Base-by-base conservation (phyloP, 495 filamentous ascomycete species). In the Aspergillus carlsbadensis region DNA sequence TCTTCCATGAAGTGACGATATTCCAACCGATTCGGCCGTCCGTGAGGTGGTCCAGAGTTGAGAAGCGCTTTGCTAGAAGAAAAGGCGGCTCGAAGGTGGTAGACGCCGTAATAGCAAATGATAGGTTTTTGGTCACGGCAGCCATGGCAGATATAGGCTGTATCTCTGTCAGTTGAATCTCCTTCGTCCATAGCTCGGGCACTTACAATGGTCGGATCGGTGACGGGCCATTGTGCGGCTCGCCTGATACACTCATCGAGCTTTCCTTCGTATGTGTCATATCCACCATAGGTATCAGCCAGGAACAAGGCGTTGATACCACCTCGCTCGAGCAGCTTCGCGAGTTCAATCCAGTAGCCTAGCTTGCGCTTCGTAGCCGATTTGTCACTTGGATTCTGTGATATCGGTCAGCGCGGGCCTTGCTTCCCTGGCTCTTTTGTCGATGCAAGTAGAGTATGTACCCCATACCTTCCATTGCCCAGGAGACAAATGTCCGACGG, bases 11-110 rank as follows among this genome's bases (percentile, higher is more conserved):
- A 5, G 83, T 86, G 13, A 87, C 83, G 35, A 88, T 85, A 53
- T 87, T 88, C 85, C 84, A 87, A 0, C 78, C 84, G 36, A 87
- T 67, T 4, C 83, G 73, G 0, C 82, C 84, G 1, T 78, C 70
- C 0, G 82, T 86, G 17, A 85, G 69, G 60, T 87, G 84, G 51
- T 87, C 83, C n/a, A 87, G 60, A 1, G 83, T 85, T 0, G 83
- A 86, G 46, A 84, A 83, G 14, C 81, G 73, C 56, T 81, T 80
- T 4, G 83, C 83, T 1, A 86, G 71, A 6, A 81, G 66, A 57
- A 79, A 87, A 3, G 84, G 83, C 8, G 76, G 75, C 52, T 83
- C 81, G 48, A 81, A 87, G 0, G 80, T 78, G n/a, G 83, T 84
- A 1, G 79, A 81, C 0, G 73, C 66, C 0, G 78, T 79, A 40